Evolutionary conservation across 768 basidiomycete genomes (phyloP), one percentile per base, ranked within the genome.

Genomic region (Tricholoma sp.): DNA sequence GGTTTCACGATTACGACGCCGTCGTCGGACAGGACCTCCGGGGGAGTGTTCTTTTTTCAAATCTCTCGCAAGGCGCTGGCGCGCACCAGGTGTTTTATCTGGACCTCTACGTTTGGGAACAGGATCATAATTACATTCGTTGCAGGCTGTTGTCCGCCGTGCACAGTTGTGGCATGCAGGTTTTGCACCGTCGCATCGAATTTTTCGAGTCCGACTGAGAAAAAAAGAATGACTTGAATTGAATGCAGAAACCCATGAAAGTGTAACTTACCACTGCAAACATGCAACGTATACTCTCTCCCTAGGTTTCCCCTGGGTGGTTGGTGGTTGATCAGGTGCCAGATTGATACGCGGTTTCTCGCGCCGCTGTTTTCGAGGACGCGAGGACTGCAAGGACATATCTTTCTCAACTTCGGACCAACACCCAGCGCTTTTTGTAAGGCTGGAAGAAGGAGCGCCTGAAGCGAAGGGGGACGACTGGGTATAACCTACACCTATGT

Each of bases 101-200:
- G 90, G 90, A 1, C 90, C 90, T 39, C 90, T 81, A 46, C 90
- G 85, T 64, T 88, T 91, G 19, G 90, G 90, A 4, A 81, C 70
- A 12, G 80, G 56, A 62, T 92, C 90, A 62, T 91, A 92, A 52
- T 73, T 67, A 66, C 90, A 92, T 47, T 79, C 77, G 45, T 67
- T 72, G 61, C 63, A 68, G 11, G 72, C 71, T 49, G 70, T 76
- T 11, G 73, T 57, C 37, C 86, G 79, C 60, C 81, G 82, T 39
- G 73, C 70, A 64, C 89, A 92, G 64, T 90, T 90, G 64, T 87
- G 82, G 65, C 90, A 92, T 9, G 76, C 64, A 9, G 90, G 90
- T 61, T 85, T 89, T 8, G 85, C 84, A 54, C 90, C 90, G 67
- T 91, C 89, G 68, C 90, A 92, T 4, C 89, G 84, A 60, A 88